These are phyloP conservation scores for Hansenula sp. DNA, from an alignment of 1,139 yeast species.

Conservation along the genomic window DNA sequence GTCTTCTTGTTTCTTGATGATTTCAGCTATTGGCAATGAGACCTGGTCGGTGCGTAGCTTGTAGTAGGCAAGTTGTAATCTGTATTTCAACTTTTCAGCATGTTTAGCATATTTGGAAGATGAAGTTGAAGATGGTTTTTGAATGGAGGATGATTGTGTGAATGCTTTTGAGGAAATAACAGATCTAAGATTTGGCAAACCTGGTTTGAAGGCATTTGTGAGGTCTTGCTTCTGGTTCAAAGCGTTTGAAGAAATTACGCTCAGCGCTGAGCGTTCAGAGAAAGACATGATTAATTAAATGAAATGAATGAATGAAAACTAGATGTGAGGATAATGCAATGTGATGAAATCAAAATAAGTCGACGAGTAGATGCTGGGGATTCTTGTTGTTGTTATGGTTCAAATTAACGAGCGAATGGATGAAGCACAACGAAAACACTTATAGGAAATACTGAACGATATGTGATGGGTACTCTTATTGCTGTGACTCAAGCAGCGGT, in stretches of 20 bases:
- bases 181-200: slow-evolving; percentile 9
- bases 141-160: background rate
- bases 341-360: background rate
- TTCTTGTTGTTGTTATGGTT: background rate
- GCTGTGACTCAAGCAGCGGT: too few species aligned
- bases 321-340: slow-evolving; percentile 1
- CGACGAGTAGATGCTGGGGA: background rate
- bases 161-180: slow-evolving; percentile 5
- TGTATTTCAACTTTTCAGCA: slow-evolving; percentile 64
- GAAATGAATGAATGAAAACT: too few species aligned
- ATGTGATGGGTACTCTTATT: background rate
- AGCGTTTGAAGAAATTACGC: slow-evolving; percentile 14
- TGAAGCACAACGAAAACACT: too few species aligned
- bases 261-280: slow-evolving; percentile 19
- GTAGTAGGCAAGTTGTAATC: slow-evolving; percentile 75
- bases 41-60: slow-evolving; percentile 61
- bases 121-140: slow-evolving; percentile 1
- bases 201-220: slow-evolving; percentile 4
- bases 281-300: slow-evolving; percentile 9
- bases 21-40: slow-evolving; percentile 21
- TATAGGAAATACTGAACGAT: background rate
- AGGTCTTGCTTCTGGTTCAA: slow-evolving; percentile 10
- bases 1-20: slow-evolving; percentile 11
- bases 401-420: background rate
- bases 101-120: slow-evolving; percentile 25